phyloP scores from a whole-genome alignment of 176 grass and related monocot species.

The Puya raimondii region DNA sequence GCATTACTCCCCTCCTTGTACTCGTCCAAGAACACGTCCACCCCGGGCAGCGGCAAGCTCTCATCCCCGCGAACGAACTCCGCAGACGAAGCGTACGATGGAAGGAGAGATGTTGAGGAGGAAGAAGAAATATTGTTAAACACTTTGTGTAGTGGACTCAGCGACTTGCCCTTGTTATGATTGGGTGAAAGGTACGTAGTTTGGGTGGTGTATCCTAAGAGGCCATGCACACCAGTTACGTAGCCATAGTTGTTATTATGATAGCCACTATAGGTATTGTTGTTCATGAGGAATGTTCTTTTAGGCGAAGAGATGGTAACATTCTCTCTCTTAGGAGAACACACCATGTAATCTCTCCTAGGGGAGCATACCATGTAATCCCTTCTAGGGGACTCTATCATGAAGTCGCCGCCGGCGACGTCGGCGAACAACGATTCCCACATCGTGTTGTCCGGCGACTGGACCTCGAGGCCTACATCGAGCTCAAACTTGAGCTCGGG shows the following conservation, averaged over 20 bases:
- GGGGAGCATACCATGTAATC: conserved; percentile 48
- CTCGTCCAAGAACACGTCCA: conserved; percentile 42
- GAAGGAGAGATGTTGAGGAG: conserved; percentile 31
- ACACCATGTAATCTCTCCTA: conserved; percentile 40
- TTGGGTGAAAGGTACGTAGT: conserved; percentile 7
- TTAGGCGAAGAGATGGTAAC: conserved; percentile 6
- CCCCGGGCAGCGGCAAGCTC: conserved; percentile 27
- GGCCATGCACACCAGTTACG: conserved; percentile 19
- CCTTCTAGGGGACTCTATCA: conserved; percentile 44
- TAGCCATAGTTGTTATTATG: conserved; percentile 11
- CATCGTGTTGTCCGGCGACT: conserved; percentile 44
- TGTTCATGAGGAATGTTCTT: conserved; percentile 24
- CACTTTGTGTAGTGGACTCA: conserved; percentile 49
- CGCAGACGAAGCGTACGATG: conserved; percentile 22
- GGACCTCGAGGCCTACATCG: conserved; percentile 39
- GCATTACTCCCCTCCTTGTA: conserved; percentile 17
- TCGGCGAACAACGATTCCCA: conserved; percentile 62
- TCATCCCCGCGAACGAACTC: conserved; percentile 20
- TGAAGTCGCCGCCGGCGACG: conserved; percentile 32
- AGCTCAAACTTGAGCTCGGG: conserved; percentile 41
- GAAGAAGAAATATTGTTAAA: conserved; percentile 28
- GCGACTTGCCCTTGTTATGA: conserved; percentile 30
- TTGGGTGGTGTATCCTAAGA: conserved; percentile 4
- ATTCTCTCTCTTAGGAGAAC: conserved; percentile 41
- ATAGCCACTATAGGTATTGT: background rate